Base-by-base conservation (phyloP, 169 alveolate genomes). In the Plasmodium knowlesi region DNA sequence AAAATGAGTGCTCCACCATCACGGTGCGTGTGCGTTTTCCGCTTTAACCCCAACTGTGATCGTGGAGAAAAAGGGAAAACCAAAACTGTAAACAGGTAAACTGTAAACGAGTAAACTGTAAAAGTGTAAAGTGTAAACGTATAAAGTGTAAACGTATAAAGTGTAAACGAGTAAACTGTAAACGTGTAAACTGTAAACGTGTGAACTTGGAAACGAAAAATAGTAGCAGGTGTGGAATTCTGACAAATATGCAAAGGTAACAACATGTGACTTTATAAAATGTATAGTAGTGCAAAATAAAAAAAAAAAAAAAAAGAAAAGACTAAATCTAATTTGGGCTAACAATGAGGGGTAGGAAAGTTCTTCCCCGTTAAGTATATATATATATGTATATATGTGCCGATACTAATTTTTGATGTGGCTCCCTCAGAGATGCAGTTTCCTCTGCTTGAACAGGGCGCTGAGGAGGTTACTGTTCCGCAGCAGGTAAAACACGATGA, bases 401-500 rank as follows among this genome's bases (percentile, higher is more conserved):
- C 54, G 9, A 0, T 43, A 0, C 54, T 43, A 43, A 43, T 4
- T 3, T 41, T 0, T 41, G 50, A 2, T 43, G n/a, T 0, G 2
- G 0, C 83, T 12, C 83, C 43, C 25, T 78, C 41, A 88, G 32
- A 32, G 73, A 37, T 88, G 82, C 22, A 57, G n/a, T 37, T 78
- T 88, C 4, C 84, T 67, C 28, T 79, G 73, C 54, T 70, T 88
- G 37, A 88, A 78, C 4, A 88, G 37, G 37, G 37, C 41, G 32
- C 76, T 67, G 8, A 79, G 32, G 25, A 88, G n/a, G 53, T 34
- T 88, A 50, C 83, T 88, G 50, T 88, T 88, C 43, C 72, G 81
- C 53, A 88, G 16, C 5, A 88, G 71, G 73, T 88, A 88, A 43
- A 78, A 88, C 41, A 76, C 25, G 9, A 88, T 79, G 28, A 88